Evolutionary conservation across 1,284 basidiomycete genomes (phyloP), one percentile per base, ranked within the genome.

Genomic region (Tilletia caries): DNA sequence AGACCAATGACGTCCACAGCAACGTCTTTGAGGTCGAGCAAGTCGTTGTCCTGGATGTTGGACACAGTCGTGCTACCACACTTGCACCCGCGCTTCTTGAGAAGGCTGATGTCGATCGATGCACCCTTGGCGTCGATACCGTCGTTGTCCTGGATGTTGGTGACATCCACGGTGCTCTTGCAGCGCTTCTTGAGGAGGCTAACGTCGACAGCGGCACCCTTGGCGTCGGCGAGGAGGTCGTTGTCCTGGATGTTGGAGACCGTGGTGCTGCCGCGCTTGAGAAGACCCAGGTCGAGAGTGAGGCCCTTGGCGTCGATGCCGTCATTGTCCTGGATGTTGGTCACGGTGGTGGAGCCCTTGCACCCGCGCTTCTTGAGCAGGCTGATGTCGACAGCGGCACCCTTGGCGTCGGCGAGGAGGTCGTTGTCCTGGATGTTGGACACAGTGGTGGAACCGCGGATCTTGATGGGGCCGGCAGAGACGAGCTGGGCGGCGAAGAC

Each of bases 61-160:
- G 52, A 58, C 23, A 58, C 18, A 18, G 52, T 58, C 6, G 27
- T 29, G 52, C 20, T n/a, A 23, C 46, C 46, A 18, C 25, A n/a
- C 20, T 50, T 50, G 46, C 46, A 50, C 3, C 20, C 20, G 6
- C 27, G 52, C n/a, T 27, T 20, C 52, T 58, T 58, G 52, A 58
- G 52, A 20, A 58, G 52, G 52, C 27, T 27, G 52, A 58, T 13
- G 25, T 58, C 27, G 52, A 58, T 27, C 20, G 52, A 58, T 5
- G 52, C 52, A 27, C 52, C 52, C 52, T 58, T 58, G 52, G 52
- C 52, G 52, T 58, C 52, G 52, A 58, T 25, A 18, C n/a, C 23
- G 52, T 27, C 23, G 52, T 58, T 58, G 52, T 58, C 52, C 52
- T 58, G 23, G 52, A 58, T 27, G 52, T 58, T 25, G 52, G 46